These are phyloP conservation scores for Rhododendron kiyosumense DNA, from an alignment of 148 eudicot genomes.

Conservation along the genomic window DNA sequence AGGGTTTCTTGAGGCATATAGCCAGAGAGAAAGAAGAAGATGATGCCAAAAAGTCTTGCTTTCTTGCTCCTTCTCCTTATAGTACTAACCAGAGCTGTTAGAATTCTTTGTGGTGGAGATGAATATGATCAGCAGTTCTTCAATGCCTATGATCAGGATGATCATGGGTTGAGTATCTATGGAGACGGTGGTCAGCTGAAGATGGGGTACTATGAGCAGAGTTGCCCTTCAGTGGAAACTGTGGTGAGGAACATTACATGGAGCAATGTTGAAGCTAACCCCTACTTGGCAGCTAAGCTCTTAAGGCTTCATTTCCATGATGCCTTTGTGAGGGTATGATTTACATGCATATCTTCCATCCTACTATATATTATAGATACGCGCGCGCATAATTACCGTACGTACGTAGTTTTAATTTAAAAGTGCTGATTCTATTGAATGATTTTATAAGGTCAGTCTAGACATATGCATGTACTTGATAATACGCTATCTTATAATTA, in stretches of 20 bases:
- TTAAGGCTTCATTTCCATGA: constrained; percentile 37
- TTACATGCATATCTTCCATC: not conserved
- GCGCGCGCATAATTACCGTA: no score
- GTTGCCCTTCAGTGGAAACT: constrained; percentile 18
- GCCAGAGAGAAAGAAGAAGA: not conserved
- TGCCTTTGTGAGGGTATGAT: constrained; percentile 29
- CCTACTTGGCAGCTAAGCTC: constrained; percentile 26
- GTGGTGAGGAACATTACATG: constrained; percentile 23
- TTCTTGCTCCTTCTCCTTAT: not conserved
- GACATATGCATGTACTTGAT: no score
- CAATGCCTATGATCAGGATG: no score
- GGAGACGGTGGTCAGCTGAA: no score
- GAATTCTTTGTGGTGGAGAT: not conserved
- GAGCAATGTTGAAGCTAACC: constrained; percentile 9
- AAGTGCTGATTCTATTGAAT: no score
- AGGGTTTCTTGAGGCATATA: no score
- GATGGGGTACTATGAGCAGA: constrained; percentile 5
- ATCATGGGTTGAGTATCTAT: no score
- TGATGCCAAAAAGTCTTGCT: not conserved
- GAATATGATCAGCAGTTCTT: no score
- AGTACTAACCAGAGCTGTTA: not conserved
- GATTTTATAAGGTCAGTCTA: no score
- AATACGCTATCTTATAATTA: no score
- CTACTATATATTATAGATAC: no score
- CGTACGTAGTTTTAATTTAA: no score